A percentile compares a stretch with the other conserved stretches of the same genome.
Evolutionary conservation across 2,329 filamentous ascomycete genomes (phyloP).

Genomic region (Hymenotorrendiella dingleyae): DNA sequence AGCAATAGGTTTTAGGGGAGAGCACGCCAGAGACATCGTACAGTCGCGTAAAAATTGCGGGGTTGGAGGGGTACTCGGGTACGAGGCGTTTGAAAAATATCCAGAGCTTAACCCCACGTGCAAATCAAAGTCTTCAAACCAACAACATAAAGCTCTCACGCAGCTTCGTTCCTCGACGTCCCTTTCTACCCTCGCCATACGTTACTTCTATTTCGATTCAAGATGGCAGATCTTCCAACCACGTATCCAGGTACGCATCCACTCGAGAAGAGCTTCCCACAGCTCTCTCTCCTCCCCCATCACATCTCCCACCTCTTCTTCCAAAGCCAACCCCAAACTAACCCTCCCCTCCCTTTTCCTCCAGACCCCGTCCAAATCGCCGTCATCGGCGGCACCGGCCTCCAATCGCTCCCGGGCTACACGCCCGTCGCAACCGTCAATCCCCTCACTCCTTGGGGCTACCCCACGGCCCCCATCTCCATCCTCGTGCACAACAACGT

Average conservation of each 20-base stretch:
- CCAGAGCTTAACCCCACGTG: too few relatives aligned
- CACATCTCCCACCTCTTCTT: neutral
- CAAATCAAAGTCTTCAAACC: too few relatives aligned
- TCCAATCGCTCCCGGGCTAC: constrained; percentile 82
- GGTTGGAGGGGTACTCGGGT: too few relatives aligned
- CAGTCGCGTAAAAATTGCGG: too few relatives aligned
- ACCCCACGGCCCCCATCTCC: constrained; percentile 67
- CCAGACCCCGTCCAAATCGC: constrained; percentile 72
- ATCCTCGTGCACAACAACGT: constrained; percentile 83
- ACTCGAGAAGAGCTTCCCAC: neutral
- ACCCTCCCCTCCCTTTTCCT: neutral
- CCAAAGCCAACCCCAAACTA: constrained; percentile 1
- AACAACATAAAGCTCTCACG: too few relatives aligned
- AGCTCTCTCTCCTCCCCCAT: neutral
- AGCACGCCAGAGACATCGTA: too few relatives aligned
- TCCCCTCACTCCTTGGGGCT: constrained; percentile 81
- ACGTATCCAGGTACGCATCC: constrained; percentile 19
- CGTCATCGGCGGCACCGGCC: constrained; percentile 89
- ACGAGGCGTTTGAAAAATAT: too few relatives aligned
- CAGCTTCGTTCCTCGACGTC: too few relatives aligned
- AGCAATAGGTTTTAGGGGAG: too few relatives aligned
- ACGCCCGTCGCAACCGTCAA: constrained; percentile 74
- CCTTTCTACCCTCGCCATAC: too few relatives aligned
- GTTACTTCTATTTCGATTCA: too few relatives aligned
- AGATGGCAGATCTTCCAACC: constrained; percentile 25